Percentiles rank a stretch among this genome's conserved stretches.
Conservation (phyloP, 768 basidiomycete species). For the Leccinum uliginosum region DNA sequence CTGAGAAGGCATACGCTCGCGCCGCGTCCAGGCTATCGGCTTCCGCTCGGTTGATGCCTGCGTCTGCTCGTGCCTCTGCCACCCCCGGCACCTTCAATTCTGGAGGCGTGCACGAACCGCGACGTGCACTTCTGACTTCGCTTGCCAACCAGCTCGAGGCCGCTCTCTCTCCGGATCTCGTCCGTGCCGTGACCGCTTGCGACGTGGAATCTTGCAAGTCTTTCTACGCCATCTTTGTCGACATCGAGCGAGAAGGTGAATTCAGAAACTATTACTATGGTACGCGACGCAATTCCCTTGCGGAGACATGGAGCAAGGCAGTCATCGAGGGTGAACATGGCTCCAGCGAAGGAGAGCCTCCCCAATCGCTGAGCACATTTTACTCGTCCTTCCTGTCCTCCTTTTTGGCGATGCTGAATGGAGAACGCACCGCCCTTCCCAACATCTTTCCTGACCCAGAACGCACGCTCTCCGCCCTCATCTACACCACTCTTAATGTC, state of each 20-base stretch:
- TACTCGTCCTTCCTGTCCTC: conserved; percentile 70
- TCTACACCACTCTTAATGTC: conserved; percentile 73
- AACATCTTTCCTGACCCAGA: conserved; percentile 87
- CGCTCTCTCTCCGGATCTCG: conserved; percentile 83
- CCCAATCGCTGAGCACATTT: conserved; percentile 58
- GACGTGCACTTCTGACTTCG: conserved; percentile 81
- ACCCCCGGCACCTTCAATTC: conserved; percentile 7
- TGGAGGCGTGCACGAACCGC: conserved; percentile 58
- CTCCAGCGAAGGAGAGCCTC: conserved; percentile 24
- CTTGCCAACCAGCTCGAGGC: conserved; percentile 96
- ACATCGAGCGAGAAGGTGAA: conserved; percentile 89
- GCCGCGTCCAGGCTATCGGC: conserved; percentile 92
- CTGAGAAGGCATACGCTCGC: conserved; percentile 75
- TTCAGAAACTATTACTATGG: conserved; percentile 95
- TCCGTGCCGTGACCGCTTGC: conserved; percentile 76
- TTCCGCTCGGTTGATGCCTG: conserved; percentile 83
- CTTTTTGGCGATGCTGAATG: conserved; percentile 60
- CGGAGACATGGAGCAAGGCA: conserved; percentile 66
- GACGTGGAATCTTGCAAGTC: conserved; percentile 71
- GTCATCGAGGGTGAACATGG: conserved; percentile 33
- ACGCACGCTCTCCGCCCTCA: conserved; percentile 71
- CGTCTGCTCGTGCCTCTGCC: conserved; percentile 90
- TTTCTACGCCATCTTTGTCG: conserved; percentile 83
- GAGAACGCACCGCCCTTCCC: conserved; percentile 70
- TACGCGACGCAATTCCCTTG: conserved; percentile 60